These are phyloP conservation scores for Flaveria robusta DNA, from an alignment of 129 eudicot species.

Conservation along the genomic window DNA sequence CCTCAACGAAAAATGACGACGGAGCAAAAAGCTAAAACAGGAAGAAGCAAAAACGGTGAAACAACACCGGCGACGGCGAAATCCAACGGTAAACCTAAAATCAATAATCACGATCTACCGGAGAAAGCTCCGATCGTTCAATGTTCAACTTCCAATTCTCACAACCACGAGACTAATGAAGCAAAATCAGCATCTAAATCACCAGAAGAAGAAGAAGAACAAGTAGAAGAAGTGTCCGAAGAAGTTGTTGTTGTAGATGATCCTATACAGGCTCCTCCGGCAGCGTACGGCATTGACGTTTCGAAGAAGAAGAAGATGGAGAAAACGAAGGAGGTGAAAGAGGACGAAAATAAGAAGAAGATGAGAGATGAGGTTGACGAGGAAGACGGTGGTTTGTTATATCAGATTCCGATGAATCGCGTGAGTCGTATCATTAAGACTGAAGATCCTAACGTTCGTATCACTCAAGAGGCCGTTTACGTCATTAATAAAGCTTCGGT, in stretches of 20 bases:
- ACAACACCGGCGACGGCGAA: slow-evolving; percentile 24
- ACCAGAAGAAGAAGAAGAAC: background rate
- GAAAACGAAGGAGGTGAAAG: background rate
- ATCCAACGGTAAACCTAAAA: slow-evolving; percentile 32
- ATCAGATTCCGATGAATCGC: slow-evolving; percentile 61
- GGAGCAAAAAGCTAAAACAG: slow-evolving; percentile 25
- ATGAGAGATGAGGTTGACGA: slow-evolving; percentile 32
- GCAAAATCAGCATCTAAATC: slow-evolving; percentile 8
- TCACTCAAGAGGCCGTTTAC: slow-evolving; percentile 69
- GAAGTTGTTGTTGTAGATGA: slow-evolving; percentile 1
- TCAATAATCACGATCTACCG: background rate
- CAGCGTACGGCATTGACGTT: slow-evolving; percentile 18
- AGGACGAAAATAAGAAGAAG: background rate
- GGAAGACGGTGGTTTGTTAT: slow-evolving; percentile 34
- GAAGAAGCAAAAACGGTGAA: slow-evolving; percentile 10
- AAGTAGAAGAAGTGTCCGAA: slow-evolving; percentile 16
- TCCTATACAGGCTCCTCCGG: background rate
- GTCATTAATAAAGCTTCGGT: slow-evolving; percentile 82
- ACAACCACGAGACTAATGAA: slow-evolving; percentile 20
- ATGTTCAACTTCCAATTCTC: slow-evolving; percentile 20
- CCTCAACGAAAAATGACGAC: too few relatives aligned
- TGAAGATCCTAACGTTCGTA: slow-evolving; percentile 50
- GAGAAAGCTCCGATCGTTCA: slow-evolving; percentile 9
- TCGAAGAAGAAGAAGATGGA: slow-evolving; percentile 20
- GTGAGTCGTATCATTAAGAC: slow-evolving; percentile 61